Evolutionary conservation across 2,329 filamentous ascomycete species (phyloP), one percentile per base, ranked within the genome.

Genomic region (Cryphonectria radicalis): DNA sequence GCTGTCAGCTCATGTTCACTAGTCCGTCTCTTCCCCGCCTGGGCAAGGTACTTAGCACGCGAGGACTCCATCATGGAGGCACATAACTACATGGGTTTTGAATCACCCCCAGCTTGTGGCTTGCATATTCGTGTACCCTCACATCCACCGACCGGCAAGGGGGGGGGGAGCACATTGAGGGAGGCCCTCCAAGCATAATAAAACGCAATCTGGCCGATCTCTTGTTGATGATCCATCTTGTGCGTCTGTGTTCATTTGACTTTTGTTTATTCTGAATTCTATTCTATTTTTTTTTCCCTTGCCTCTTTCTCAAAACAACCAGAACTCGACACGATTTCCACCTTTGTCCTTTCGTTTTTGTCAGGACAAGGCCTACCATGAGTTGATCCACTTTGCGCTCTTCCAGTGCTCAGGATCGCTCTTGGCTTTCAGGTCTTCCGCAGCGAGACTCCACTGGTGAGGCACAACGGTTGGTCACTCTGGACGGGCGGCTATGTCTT

Each of bases 401-500:
- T n/a, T 62, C 35, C 43, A 62, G 43, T 55, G 7, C 22, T 59
- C 25, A 42, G 32, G 14, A 35, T 59, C 50, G n/a, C 35, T 8
- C 10, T n/a, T 13, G 50, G 19, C 19, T 42, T 46, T 22, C 19
- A 25, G 17, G 35, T 64, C 46, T 50, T 50, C 19, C 37, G 4
- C 35, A 32, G 17, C 6, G 40, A 11, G 35, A 32, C 46, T 60
- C 46, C 46, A 46, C 66, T 53, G 50, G 43, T 35, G 65, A 37
- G 59, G 63, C 69, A 57, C 46, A 25, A 25, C 42, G 14, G 28
- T 42, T 14, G 42, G 14, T 43, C 42, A 6, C 13, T 17, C 7
- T 43, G 46, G 46, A 7, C 46, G 46, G 46, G 8, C 46, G 46
- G 6, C 4, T 32, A 71, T 71, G 70, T 43, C 70, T 55, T 19